phyloP scores from a whole-genome alignment of 2,329 filamentous ascomycete species.

The Claviceps sorghi region DNA sequence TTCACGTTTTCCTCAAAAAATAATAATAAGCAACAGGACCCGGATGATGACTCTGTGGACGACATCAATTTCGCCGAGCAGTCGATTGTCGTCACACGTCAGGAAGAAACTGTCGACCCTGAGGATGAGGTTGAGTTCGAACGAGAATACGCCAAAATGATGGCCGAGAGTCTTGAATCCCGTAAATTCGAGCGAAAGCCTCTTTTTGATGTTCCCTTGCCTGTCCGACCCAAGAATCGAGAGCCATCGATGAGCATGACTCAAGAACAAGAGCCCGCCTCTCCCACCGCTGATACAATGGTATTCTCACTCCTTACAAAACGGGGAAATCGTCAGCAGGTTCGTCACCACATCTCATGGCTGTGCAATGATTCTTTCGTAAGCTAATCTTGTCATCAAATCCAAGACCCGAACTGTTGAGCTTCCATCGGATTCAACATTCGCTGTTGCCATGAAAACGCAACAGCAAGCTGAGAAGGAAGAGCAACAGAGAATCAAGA shows the following conservation, averaged over 20 bases:
- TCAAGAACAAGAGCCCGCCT: conserved; percentile 10
- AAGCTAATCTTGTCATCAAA: conserved; percentile 5
- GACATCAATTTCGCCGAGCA: conserved; percentile 67
- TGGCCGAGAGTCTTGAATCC: conserved; percentile 92
- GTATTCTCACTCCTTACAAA: conserved; percentile 94
- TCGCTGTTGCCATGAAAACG: conserved; percentile 89
- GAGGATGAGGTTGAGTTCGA: conserved; percentile 96
- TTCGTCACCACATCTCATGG: conserved; percentile 17
- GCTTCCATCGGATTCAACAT: conserved; percentile 77
- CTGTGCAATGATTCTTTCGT: neutral
- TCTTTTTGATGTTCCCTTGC: conserved; percentile 92
- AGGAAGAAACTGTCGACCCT: conserved; percentile 80
- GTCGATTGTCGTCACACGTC: conserved; percentile 77
- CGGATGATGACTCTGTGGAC: conserved; percentile 31
- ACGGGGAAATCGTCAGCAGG: conserved; percentile 89
- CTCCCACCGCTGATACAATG: conserved; percentile 47
- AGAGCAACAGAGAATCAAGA: conserved; percentile 97
- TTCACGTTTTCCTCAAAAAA: neutral
- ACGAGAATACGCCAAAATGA: conserved; percentile 93
- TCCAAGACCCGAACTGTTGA: conserved; percentile 76
- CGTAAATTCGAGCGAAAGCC: conserved; percentile 92
- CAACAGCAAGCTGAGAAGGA: conserved; percentile 91
- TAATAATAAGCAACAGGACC: conserved; percentile 24
- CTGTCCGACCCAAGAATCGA: conserved; percentile 59
- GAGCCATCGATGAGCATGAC: conserved; percentile 31